A percentile compares a stretch with the other conserved stretches of the same genome.
Conservation (phyloP, 305 asterid species). For the Solanum hybrid region DNA sequence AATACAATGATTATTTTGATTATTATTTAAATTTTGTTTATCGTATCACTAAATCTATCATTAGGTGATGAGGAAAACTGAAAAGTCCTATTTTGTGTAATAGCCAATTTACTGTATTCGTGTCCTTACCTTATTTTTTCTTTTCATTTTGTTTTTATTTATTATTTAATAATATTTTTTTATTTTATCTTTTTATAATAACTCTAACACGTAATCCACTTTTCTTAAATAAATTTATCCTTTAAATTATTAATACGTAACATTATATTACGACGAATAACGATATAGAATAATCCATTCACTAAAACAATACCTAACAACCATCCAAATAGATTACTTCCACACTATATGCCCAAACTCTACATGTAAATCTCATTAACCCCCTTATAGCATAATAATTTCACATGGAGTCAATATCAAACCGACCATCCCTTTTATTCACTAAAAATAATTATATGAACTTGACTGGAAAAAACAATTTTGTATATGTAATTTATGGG, state of each 20-base stretch:
- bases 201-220: not conserved
- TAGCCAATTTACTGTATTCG: not conserved
- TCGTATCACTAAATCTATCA: too few species aligned
- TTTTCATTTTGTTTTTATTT: too few species aligned
- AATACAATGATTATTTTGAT: too few species aligned
- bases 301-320: not conserved
- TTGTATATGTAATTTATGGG: not conserved
- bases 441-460: not conserved
- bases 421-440: slow-evolving; percentile 6
- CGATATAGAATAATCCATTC: not conserved
- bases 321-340: not conserved
- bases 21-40: too few species aligned
- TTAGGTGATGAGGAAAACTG: not conserved
- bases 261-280: too few species aligned
- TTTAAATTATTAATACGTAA: too few species aligned
- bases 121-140: too few species aligned
- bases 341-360: not conserved
- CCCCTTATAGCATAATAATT: not conserved
- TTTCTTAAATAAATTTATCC: not conserved
- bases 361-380: not conserved
- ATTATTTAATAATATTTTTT: too few species aligned
- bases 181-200: too few species aligned
- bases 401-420: not conserved
- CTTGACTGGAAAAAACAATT: not conserved
- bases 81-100: too few species aligned